Evolutionary conservation across 2,329 filamentous ascomycete species (phyloP), one percentile per base, ranked within the genome.

Genomic region (Aspergillus pseudotamarii): DNA sequence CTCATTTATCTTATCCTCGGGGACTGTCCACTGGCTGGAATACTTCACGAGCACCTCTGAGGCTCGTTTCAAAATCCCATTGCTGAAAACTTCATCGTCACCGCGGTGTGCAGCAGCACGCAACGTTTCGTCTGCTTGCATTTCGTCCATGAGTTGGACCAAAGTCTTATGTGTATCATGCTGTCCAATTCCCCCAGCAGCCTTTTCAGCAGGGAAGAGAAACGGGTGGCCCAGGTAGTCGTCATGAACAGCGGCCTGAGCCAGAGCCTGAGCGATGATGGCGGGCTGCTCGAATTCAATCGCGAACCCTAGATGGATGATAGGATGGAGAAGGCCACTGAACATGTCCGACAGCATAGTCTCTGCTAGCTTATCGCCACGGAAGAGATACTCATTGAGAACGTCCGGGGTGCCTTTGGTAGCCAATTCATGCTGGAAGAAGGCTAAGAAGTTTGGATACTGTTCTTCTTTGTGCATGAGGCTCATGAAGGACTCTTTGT

Each of bases 261-360:
- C 91, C 9, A 96, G 84, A 1, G 82, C 92, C 78, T 93, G 87
- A 9, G 91, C 91, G 23, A 96, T 84, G 64, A 95, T 87, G 36
- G 88, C 89, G 1, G 91, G 91, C 73, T 94, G 91, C 6, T 82
- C 71, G 81, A 91, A 94, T 73, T 95, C 92, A 41, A 96, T 75
- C 12, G 91, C 92, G 72, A 91, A 93, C 63, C 91, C 90, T n/a
- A 94, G 83, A 75, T 95, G 91, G 65, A 96, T 93, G 32, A 94
- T 79, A 4, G 92, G 91, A 71, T 95, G 91, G 9, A 91, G 71
- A 67, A 59, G 30, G 78, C 86, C 87, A 4, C 83, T 83, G 67
- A 85, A 91, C 71, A 92, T 79, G 30, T 9, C 5, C 90, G 83
- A 1, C 5, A 92, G 79, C 78, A 94, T 77, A 61, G 88, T 86